A percentile compares a stretch with the other conserved stretches of the same genome.
These are phyloP conservation scores for Leccinum colubrinum DNA, from an alignment of 1,284 basidiomycete species.

Conservation along the genomic window DNA sequence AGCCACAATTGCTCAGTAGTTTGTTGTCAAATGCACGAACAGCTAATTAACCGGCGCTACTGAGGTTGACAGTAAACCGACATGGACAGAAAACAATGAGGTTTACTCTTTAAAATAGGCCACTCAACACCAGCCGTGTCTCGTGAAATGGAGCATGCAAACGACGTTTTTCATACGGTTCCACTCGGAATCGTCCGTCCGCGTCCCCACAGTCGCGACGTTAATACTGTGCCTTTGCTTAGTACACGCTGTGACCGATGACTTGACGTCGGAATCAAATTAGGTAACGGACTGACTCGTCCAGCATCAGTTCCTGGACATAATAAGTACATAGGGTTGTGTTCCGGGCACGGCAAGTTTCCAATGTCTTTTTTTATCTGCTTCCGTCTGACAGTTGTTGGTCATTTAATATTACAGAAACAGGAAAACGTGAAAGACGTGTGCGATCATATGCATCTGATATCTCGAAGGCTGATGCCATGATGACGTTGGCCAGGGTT, in stretches of 20 bases:
- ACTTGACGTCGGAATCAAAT: background rate
- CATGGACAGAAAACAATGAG: background rate
- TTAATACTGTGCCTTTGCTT: background rate
- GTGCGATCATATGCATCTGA: background rate
- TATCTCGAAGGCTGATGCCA: background rate
- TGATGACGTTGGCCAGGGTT: background rate
- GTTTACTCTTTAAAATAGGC: background rate
- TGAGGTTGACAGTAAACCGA: background rate
- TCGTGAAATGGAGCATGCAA: background rate
- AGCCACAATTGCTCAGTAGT: background rate
- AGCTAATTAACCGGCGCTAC: background rate
- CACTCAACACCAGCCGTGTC: background rate
- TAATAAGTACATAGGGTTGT: background rate
- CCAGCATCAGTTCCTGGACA: background rate
- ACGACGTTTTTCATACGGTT: background rate
- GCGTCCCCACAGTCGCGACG: background rate
- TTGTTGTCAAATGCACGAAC: background rate
- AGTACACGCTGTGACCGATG: background rate
- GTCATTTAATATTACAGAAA: conserved; percentile 30
- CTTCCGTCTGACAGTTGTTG: background rate
- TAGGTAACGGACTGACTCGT: background rate
- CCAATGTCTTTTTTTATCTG: background rate
- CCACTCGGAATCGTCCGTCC: background rate
- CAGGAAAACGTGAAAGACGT: conserved; percentile 1
- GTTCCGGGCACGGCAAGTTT: background rate